Evolutionary conservation across 495 filamentous ascomycete species (phyloP), one percentile per base, ranked within the genome.

Genomic region (Baudoinia panamericana): DNA sequence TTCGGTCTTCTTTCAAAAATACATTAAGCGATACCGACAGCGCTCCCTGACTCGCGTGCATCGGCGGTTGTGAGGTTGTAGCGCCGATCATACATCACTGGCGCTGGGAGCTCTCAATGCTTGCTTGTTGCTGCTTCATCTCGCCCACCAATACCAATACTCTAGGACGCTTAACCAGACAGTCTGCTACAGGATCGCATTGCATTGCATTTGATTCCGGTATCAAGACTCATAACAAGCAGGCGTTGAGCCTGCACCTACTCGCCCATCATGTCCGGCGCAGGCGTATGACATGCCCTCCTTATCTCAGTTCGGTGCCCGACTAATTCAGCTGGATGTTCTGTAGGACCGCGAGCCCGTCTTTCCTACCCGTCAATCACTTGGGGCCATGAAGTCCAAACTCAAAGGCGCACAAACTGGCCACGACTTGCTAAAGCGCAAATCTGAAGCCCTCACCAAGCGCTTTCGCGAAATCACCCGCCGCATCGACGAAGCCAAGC

Each of bases 401-500:
- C 75, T 99, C 54, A 99, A 99, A 66, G 90, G 90, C 30, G 90
- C 90, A 7, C 62, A 65, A 40, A 61, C 49, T 15, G 62, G 62
- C 36, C 62, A 65, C 50, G 62, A 65, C 43, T 52, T 65, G 43
- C 57, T 65, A 28, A 65, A 65, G 50, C 41, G 62, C 24, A 65
- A 65, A 42, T 60, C 56, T 41, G 62, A 65, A 51, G 62, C 62
- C 29, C 48, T 65, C 34, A 65, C 62, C 41, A 65, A 65, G 53
- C 62, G 58, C 40, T 41, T 46, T 30, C 36, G 45, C 82, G 90
- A 97, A 56, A 99, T 99, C 54, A 95, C 90, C 39, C 72, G 78
- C 44, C 84, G 90, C 41, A 96, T 99, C 63, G 90, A 96, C 66
- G 88, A 96, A 61, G 90, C 90, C 20, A 99, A 99, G 64, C 84